Base-by-base conservation (phyloP, 1,284 basidiomycete species). In the Cystobasidium slooffiae region DNA sequence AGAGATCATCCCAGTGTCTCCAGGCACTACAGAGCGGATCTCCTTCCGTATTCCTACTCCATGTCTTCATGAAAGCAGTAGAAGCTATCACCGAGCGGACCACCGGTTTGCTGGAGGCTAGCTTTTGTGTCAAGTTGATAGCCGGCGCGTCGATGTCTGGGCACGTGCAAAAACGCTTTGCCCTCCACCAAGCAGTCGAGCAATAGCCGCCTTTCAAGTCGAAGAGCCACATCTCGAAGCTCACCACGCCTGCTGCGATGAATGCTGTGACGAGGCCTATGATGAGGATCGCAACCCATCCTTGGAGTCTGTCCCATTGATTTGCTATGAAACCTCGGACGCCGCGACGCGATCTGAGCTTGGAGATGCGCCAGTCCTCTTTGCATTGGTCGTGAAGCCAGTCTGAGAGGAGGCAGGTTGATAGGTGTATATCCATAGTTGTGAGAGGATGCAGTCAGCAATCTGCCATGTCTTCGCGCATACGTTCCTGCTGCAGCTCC, bases 191-290 rank as follows among this genome's bases (percentile, higher is more conserved):
- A 1, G 86, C 85, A 0, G 83, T 82, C 1, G 81, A 80, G 82
- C 95, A 98, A 81, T 91, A 93, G 0, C 96, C 96, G 70, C 94
- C 92, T 83, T 98, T 98, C 77, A 91, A 82, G 81, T 97, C 93
- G 80, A 97, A 98, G n/a, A 98, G 84, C 85, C 89, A 90, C 81
- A 93, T 91, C 81, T 99, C 96, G 72, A 88, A 86, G 41, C 92
- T 88, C 51, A 96, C 88, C 78, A 99, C 91, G 67, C 91, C 83
- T 81, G 93, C 97, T 0, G 96, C 96, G 47, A 92, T 85, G 63
- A 94, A 75, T 3, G 94, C 93, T 6, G 91, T 92, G 43, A 93
- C 81, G 80, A 94, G 88, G 0, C 93, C 93, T 43, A 86, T 81
- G 64, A 96, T 86, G 1, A 92, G 93, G 63, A 96, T 93, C 53